Base-by-base conservation (phyloP, 768 basidiomycete genomes). In the Ramaria rubella region DNA sequence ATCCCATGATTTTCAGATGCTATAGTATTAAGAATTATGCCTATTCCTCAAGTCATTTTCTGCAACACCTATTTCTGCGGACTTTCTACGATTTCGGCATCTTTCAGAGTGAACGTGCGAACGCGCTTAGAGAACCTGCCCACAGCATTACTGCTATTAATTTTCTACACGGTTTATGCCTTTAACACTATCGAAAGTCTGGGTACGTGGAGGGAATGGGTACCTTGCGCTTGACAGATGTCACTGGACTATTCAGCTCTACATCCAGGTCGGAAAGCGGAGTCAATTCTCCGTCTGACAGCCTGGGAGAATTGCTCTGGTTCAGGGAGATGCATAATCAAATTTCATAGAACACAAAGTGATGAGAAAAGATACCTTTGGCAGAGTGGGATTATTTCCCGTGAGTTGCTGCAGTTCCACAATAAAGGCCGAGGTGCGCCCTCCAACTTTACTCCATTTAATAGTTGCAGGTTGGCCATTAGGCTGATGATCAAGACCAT, bases 361-460 rank as follows among this genome's bases (percentile, higher is more conserved):
- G 23, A 19, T 48, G n/a, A n/a, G n/a, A n/a, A n/a, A n/a, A n/a
- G n/a, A n/a, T 48, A 48, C 46, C 17, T 26, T 19, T 24, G n/a
- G 23, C 5, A 14, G 5, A 14, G 43, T 19, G 9, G 33, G 21
- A 69, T 62, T 51, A 63, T 67, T 30, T 19, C 24, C 19, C 19
- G 23, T 23, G 15, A 55, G 38, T 11, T 17, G 24, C 66, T 89
- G 88, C 9, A 89, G 70, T 67, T 89, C 81, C 12, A 66, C 64
- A 7, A 90, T 82, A 61, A 77, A 85, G 14, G 88, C 88, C 3
- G 87, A 87, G 7, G 88, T 90, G 15, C 87, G 76, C 3, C 88
- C 87, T 17, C 86, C 86, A 7, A 91, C 84, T 4, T 82, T 87
- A 53, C 86, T 67, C 79, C 83, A 90, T 62, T 79, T 80, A 55